These are phyloP conservation scores for Trichoderma koningiopsis DNA, from an alignment of 2,329 filamentous ascomycete species.

Conservation along the genomic window DNA sequence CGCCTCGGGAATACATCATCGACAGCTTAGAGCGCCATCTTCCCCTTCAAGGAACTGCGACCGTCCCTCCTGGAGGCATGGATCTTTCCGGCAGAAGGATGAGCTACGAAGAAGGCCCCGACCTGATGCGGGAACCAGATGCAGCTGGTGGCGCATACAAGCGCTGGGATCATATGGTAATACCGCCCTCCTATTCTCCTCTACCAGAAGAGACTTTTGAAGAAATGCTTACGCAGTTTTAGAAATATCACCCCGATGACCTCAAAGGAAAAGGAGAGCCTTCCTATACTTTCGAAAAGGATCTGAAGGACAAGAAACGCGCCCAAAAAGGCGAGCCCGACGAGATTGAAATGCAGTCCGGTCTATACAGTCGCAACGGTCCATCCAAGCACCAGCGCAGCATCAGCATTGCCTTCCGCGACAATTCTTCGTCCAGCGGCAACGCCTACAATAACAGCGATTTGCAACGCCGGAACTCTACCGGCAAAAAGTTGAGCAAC, in stretches of 20 bases:
- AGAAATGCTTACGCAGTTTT: constrained; percentile 9
- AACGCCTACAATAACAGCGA: constrained; percentile 22
- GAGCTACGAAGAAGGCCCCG: constrained; percentile 81
- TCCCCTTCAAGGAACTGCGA: constrained; percentile 78
- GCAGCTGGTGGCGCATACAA: constrained; percentile 74
- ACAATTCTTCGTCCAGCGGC: background rate
- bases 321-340: constrained; percentile 30
- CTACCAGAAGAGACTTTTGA: background rate
- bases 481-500: constrained; percentile 50
- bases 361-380: constrained; percentile 4
- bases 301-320: constrained; percentile 60
- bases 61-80: constrained; percentile 69
- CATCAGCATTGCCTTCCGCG: constrained; percentile 42
- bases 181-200: constrained; percentile 38
- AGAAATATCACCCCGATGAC: constrained; percentile 74
- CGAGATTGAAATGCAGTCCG: constrained; percentile 22
- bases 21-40: constrained; percentile 74
- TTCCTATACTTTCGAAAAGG: constrained; percentile 69
- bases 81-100: constrained; percentile 72
- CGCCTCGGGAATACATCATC: constrained; percentile 73
- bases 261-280: constrained; percentile 83
- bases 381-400: constrained; percentile 46
- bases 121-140: constrained; percentile 76
- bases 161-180: constrained; percentile 72
- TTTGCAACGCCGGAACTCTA: constrained; percentile 45